These are phyloP conservation scores for Teratosphaeriaceae sp. DNA, from an alignment of 2,329 filamentous ascomycete genomes.

Conservation along the genomic window DNA sequence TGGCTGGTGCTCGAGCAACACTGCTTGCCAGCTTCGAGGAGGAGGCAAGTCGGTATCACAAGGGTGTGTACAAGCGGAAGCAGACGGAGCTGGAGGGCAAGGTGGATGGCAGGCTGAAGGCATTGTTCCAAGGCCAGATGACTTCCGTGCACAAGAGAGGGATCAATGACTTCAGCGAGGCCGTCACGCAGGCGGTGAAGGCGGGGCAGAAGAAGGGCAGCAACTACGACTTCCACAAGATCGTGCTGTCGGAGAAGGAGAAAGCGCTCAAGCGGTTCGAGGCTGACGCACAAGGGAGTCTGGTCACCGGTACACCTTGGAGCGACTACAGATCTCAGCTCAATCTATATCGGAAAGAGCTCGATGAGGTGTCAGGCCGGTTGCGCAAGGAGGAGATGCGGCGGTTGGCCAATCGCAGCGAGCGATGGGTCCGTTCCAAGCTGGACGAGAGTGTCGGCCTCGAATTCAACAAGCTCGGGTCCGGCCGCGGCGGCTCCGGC, in stretches of 20 bases:
- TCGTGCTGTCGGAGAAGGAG: slow-evolving; percentile 76
- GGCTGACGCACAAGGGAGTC: slow-evolving; percentile 63
- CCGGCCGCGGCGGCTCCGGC: slow-evolving; percentile 73
- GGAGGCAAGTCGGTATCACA: slow-evolving; percentile 92
- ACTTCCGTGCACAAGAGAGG: slow-evolving; percentile 83
- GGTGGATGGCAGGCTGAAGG: slow-evolving; percentile 80
- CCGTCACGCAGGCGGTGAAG: slow-evolving; percentile 82
- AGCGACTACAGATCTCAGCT: slow-evolving; percentile 79
- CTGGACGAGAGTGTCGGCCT: slow-evolving; percentile 81
- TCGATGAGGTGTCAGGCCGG: slow-evolving; percentile 78
- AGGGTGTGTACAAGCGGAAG: slow-evolving; percentile 86
- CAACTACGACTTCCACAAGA: slow-evolving; percentile 90
- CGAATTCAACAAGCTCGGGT: slow-evolving; percentile 94
- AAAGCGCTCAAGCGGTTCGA: slow-evolving; percentile 70
- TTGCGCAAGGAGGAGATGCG: slow-evolving; percentile 95
- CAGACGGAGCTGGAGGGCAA: slow-evolving; percentile 77
- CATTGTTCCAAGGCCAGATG: slow-evolving; percentile 82
- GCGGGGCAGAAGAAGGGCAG: slow-evolving; percentile 85
- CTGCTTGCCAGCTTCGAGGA: slow-evolving; percentile 79
- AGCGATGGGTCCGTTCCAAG: slow-evolving; percentile 87
- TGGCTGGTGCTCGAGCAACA: slow-evolving; percentile 64
- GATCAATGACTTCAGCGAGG: slow-evolving; percentile 75
- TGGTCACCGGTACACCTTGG: slow-evolving; percentile 78
- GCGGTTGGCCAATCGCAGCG: slow-evolving; percentile 79
- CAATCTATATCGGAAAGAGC: slow-evolving; percentile 76